phyloP scores from a whole-genome alignment of 495 filamentous ascomycete species.

The Annulohypoxylon maeteangense region DNA sequence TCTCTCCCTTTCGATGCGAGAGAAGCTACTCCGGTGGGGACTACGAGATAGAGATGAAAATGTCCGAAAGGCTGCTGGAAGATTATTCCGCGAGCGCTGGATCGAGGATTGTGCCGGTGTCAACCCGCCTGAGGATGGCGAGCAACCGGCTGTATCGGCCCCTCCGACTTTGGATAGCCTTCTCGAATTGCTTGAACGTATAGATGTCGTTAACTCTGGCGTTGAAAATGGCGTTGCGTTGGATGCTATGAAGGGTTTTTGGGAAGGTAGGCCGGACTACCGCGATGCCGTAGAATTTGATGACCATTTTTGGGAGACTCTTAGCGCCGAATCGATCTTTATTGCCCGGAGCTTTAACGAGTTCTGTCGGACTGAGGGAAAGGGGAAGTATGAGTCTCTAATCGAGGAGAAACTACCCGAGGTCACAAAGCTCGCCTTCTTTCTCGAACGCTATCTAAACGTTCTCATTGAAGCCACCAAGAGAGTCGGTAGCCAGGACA shows the following conservation, averaged over 20 bases:
- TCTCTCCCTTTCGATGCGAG: constrained; percentile 92
- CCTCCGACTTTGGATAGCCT: constrained; percentile 78
- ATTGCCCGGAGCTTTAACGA: constrained; percentile 92
- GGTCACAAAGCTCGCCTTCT: constrained; percentile 87
- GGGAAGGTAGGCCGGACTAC: constrained; percentile 93
- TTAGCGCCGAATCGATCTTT: constrained; percentile 88
- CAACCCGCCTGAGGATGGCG: constrained; percentile 56
- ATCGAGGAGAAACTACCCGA: constrained; percentile 95
- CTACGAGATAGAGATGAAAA: constrained; percentile 94
- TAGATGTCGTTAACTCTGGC: constrained; percentile 91
- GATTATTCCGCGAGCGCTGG: constrained; percentile 93
- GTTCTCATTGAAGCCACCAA: constrained; percentile 75
- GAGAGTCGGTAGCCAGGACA: constrained; percentile 63
- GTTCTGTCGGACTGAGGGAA: constrained; percentile 78
- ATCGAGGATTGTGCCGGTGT: constrained; percentile 90
- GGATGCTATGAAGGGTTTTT: constrained; percentile 94
- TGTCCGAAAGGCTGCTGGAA: constrained; percentile 88
- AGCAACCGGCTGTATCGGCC: constrained; percentile 62
- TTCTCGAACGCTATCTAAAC: constrained; percentile 81
- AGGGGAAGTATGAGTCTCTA: constrained; percentile 74
- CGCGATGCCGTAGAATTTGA: constrained; percentile 82
- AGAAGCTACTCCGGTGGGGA: constrained; percentile 96
- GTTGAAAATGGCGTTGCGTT: constrained; percentile 88
- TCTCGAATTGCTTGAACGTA: constrained; percentile 90
- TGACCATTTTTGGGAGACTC: constrained; percentile 85